Percentiles rank a stretch among this genome's conserved stretches.
These are phyloP conservation scores for Serendipita sp. DNA, from an alignment of 768 basidiomycete species.

Conservation along the genomic window DNA sequence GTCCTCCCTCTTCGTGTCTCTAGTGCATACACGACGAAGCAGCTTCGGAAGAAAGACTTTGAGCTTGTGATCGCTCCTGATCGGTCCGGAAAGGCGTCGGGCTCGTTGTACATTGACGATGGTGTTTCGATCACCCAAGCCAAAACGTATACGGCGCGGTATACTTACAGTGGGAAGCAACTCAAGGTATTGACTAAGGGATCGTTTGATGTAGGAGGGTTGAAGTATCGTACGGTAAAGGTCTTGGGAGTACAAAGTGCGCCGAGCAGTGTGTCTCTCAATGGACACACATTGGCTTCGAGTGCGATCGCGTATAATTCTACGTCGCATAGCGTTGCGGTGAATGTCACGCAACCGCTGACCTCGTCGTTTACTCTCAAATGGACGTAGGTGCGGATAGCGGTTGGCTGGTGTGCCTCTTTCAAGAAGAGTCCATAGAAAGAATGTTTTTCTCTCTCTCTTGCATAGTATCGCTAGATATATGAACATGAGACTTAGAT, in stretches of 20 bases:
- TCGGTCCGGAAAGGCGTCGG: not conserved
- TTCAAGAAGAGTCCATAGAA: too few relatives aligned
- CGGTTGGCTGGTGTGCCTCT: too few relatives aligned
- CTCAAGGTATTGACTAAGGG: not conserved
- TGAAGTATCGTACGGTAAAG: not conserved
- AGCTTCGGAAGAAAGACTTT: not conserved
- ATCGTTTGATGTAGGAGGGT: not conserved
- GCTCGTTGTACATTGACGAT: constrained; percentile 8
- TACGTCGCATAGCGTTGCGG: not conserved
- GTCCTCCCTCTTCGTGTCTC: constrained; percentile 41
- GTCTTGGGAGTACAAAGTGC: not conserved
- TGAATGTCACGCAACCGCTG: not conserved
- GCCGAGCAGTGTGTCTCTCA: not conserved
- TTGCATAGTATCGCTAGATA: too few relatives aligned
- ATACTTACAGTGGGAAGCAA: not conserved
- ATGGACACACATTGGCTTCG: not conserved
- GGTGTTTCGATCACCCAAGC: not conserved
- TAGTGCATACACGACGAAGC: constrained; percentile 3
- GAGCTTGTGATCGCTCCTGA: not conserved
- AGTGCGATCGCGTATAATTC: not conserved
- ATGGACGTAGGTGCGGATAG: not conserved
- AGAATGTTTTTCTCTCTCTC: too few relatives aligned
- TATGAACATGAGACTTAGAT: too few relatives aligned
- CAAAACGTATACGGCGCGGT: not conserved
- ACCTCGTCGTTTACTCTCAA: not conserved